Evolutionary conservation across 148 eudicot species (phyloP), one percentile per base, ranked within the genome.

Genomic region (Rhododendron mucronatum): DNA sequence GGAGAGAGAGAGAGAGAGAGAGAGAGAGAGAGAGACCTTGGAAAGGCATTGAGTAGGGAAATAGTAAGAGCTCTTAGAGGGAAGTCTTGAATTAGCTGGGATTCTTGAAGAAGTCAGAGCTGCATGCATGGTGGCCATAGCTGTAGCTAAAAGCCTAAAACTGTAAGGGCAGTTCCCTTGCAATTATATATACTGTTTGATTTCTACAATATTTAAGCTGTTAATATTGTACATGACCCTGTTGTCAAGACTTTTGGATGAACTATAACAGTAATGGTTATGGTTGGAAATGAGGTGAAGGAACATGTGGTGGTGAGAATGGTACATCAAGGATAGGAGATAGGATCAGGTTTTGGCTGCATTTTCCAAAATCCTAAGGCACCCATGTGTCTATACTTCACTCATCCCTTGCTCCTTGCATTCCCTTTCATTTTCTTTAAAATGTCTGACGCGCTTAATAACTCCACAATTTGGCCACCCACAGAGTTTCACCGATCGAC

Each of bases 81-180:
- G 87, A 87, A 94, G 91, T 86, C 92, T 91, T 5, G 96, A 87
- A 89, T 80, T 91, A 23, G 93, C 85, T 23, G 97, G 96, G 87
- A 94, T 88, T 88, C 95, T 94, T 82, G 98, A 90, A 82, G 97
- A 92, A 84, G 98, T 97, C 80, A 96, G 83, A 89, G 99, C 98
- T 89, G 99, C 99, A 84, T 95, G 92, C 61, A 55, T 55, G 84
- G 98, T 89, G 67, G 94, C 95, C 98, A 95, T 90, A 82, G 89
- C 92, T 89, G 88, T 88, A 90, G 81, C 45, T 41, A 41, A 41
- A 41, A 41, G 45, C 91, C 39, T 71, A 76, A 86, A 83, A 86
- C 77, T 26, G 5, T 14, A 78, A 78, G 39, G 53, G 84, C 53
- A 55, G 75, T 77, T 83, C 75, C 81, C 55, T 83, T 84, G 50